Base-by-base conservation (phyloP, 2,329 filamentous ascomycete species). In the Aspergillus sp. region DNA sequence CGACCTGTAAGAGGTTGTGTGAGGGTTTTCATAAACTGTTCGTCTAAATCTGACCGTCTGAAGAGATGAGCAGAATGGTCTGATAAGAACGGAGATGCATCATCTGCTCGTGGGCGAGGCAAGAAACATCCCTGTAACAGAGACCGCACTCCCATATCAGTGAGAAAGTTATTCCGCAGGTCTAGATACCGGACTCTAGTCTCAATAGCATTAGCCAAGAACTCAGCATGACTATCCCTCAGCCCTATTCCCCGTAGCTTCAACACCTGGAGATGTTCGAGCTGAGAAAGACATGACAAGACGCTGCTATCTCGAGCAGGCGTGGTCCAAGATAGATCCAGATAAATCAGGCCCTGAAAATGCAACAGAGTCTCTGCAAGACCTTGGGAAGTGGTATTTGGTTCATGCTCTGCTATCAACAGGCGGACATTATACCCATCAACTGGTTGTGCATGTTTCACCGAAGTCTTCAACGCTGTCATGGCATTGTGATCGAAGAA, bases 401-500 rank as follows among this genome's bases (percentile, higher is more conserved):
- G 70, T 62, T 81, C 82, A 32, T 70, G 63, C 6, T 78, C 77
- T 7, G 80, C 80, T 52, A 82, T 68, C 6, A 84, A 65, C 4
- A 83, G 63, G 25, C 79, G 76, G 22, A 83, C 59, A 15, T 71
- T 70, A 54, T 79, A 78, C 22, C 22, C 44, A 22, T 47, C 43
- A 9, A 33, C 23, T 10, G 46, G 38, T 35, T 46, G 49, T 17
- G 43, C 45, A 44, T 38, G 13, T 12, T 44, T 48, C 7, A 57
- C 46, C 7, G 54, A 53, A 20, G 65, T 59, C 45, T 67, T 73
- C 47, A 83, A 58, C 2, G 74, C 76, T 48, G 74, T 65, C 46
- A 83, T 71, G 15, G 78, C 72, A 50, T 74, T 74, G 59, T 84
- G 79, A 48, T 84, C 81, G 56, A 84, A 83, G 59, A 82, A 83